Percentiles rank a stretch among this genome's conserved stretches.
These are phyloP conservation scores for Chrysoporthe cubensis DNA, from an alignment of 2,329 filamentous ascomycete genomes.

Conservation along the genomic window DNA sequence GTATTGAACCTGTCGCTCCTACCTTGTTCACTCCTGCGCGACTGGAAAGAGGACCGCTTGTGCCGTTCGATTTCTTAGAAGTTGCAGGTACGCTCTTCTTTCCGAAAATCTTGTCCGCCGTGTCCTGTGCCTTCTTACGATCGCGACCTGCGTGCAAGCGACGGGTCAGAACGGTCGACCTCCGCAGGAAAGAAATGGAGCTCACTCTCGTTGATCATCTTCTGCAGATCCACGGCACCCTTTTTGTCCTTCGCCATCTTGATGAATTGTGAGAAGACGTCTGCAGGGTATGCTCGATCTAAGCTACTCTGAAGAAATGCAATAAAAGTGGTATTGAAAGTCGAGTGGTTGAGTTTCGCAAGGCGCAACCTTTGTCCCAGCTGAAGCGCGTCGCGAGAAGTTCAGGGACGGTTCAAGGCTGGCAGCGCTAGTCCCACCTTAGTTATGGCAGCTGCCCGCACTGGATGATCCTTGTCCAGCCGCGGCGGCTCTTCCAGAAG, in stretches of 20 bases:
- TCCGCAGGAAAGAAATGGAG: slow-evolving; percentile 6
- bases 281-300: neutral
- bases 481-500: neutral
- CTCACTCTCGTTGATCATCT: slow-evolving; percentile 58
- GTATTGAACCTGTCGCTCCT: slow-evolving; percentile 41
- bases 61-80: slow-evolving; percentile 51
- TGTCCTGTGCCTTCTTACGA: slow-evolving; percentile 70
- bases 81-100: slow-evolving; percentile 61
- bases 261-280: neutral
- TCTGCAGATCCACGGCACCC: slow-evolving; percentile 55
- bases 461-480: neutral
- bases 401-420: neutral
- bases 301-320: neutral
- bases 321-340: neutral
- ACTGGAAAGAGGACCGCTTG: slow-evolving; percentile 66
- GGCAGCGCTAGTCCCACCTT: neutral
- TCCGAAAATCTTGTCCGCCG: slow-evolving; percentile 75
- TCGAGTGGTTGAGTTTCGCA: neutral
- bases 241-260: slow-evolving; percentile 33
- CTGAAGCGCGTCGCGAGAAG: slow-evolving; percentile 7
- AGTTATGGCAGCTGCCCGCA: neutral
- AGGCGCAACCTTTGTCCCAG: neutral
- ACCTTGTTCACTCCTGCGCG: slow-evolving; percentile 76
- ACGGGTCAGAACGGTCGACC: slow-evolving; percentile 7
- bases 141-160: slow-evolving; percentile 55